These are phyloP conservation scores for Talaromyces wortmannii DNA, from an alignment of 495 filamentous ascomycete genomes.

Conservation along the genomic window DNA sequence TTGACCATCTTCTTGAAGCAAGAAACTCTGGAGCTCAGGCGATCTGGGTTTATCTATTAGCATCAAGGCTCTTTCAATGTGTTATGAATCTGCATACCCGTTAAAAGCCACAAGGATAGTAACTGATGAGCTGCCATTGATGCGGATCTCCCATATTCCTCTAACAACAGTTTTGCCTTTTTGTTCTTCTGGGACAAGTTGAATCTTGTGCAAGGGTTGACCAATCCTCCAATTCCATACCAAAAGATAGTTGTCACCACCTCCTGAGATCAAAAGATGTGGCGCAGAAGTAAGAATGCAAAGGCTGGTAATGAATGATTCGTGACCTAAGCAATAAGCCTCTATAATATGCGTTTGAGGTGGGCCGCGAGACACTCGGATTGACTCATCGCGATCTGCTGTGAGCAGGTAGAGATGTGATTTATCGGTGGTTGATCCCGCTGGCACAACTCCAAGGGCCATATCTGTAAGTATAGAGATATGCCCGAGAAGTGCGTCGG, in stretches of 20 bases:
- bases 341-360: slow-evolving; percentile 89
- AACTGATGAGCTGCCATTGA: slow-evolving; percentile 8
- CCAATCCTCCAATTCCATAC: slow-evolving; percentile 75
- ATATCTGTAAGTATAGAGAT: slow-evolving; percentile 88
- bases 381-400: slow-evolving; percentile 93
- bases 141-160: slow-evolving; percentile 29
- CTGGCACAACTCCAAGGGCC: slow-evolving; percentile 32
- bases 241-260: slow-evolving; percentile 70
- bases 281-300: slow-evolving; percentile 51
- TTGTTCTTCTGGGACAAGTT: slow-evolving; percentile 15
- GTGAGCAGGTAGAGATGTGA: slow-evolving; percentile 70
- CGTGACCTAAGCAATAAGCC: slow-evolving; percentile 79
- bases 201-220: slow-evolving; percentile 41
- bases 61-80: not conserved
- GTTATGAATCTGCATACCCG: slow-evolving; percentile 41
- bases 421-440: slow-evolving; percentile 14
- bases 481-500: slow-evolving; percentile 77
- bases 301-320: slow-evolving; percentile 69
- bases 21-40: slow-evolving; percentile 53
- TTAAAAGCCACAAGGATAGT: slow-evolving; percentile 58
- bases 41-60: slow-evolving; percentile 39
- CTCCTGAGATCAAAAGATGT: slow-evolving; percentile 70
- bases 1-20: slow-evolving; percentile 27
- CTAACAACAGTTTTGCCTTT: slow-evolving; percentile 20
- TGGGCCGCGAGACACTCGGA: slow-evolving; percentile 76